Evolutionary conservation across 2,329 filamentous ascomycete genomes (phyloP).

Genomic region (Ophiostoma pallidulum): DNA sequence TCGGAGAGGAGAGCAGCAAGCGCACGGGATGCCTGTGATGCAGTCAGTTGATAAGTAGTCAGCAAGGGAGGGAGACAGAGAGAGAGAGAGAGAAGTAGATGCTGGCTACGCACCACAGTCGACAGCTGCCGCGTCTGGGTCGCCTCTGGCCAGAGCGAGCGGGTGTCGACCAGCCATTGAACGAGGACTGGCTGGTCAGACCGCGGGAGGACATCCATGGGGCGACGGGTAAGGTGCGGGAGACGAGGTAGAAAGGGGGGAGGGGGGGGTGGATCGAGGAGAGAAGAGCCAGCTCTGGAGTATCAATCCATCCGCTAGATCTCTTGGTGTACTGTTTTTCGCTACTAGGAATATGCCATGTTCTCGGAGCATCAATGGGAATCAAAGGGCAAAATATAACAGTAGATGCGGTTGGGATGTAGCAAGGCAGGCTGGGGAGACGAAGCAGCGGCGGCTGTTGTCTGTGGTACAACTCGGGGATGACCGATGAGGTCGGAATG

Average conservation of each 20-base stretch:
- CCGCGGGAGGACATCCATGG: constrained; percentile 8
- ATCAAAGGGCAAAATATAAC: too few relatives aligned
- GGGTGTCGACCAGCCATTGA: constrained; percentile 55
- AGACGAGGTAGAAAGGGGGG: neutral
- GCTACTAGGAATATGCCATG: too few relatives aligned
- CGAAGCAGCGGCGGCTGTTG: too few relatives aligned
- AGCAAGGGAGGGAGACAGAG: neutral
- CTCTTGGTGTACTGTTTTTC: too few relatives aligned
- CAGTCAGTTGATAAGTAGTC: too few relatives aligned
- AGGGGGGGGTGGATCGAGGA: neutral
- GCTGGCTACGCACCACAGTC: constrained; percentile 30
- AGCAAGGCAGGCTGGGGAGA: too few relatives aligned
- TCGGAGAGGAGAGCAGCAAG: constrained; percentile 39
- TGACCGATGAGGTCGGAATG: too few relatives aligned
- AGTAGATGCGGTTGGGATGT: neutral
- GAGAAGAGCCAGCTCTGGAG: too few relatives aligned
- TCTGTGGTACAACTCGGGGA: too few relatives aligned
- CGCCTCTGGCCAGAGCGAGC: constrained; percentile 45
- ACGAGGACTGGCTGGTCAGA: constrained; percentile 31
- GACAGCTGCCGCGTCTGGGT: constrained; percentile 39
- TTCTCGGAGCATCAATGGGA: too few relatives aligned
- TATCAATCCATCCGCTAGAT: too few relatives aligned
- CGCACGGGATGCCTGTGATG: constrained; percentile 32
- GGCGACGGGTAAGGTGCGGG: neutral
- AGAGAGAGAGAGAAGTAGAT: neutral